Conservation (phyloP, 306 rosid species). For the Dryas octopetala region DNA sequence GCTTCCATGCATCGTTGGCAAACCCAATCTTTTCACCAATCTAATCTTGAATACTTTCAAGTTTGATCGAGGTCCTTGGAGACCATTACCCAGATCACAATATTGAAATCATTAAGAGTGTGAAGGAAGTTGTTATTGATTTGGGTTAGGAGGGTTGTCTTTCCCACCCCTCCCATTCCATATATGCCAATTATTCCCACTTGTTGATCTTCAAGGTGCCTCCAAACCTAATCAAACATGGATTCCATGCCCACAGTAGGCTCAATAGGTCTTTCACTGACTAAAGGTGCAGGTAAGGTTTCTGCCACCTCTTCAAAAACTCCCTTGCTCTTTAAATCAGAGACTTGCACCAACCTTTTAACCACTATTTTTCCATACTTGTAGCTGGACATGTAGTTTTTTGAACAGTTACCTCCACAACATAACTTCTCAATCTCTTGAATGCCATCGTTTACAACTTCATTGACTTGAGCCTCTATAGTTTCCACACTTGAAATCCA, state of each 20-base stretch:
- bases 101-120: neutral
- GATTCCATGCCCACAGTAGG: neutral
- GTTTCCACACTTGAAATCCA: constrained; percentile 9
- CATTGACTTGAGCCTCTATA: neutral
- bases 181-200: constrained; percentile 29
- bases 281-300: neutral
- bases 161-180: constrained; percentile 28
- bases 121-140: neutral
- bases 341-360: neutral
- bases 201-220: constrained; percentile 9
- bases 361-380: neutral
- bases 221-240: neutral
- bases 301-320: neutral
- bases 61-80: constrained; percentile 19
- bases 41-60: neutral
- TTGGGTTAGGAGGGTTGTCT: neutral
- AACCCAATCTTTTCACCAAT: constrained; percentile 19
- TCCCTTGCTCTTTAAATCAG: neutral
- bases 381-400: constrained; percentile 8
- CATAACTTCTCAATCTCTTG: neutral
- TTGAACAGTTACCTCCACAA: constrained; percentile 1
- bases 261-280: neutral
- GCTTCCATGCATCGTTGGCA: neutral
- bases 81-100: constrained; percentile 26
- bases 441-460: too few relatives aligned